These are phyloP conservation scores for Aspergillus bridgeri DNA, from an alignment of 495 filamentous ascomycete genomes.

Conservation along the genomic window DNA sequence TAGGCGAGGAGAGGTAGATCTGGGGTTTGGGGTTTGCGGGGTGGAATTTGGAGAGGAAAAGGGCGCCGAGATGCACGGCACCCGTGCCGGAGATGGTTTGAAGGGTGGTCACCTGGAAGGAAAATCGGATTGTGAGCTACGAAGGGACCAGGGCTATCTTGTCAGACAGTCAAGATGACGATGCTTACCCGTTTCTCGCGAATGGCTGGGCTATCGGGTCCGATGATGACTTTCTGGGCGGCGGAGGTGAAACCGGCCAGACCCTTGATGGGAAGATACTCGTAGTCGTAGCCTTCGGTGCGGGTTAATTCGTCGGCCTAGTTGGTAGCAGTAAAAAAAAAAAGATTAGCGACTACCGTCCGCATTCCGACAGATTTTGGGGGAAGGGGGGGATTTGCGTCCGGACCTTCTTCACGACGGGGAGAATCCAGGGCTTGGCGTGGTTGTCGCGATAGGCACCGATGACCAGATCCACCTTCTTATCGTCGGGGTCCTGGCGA, in stretches of 20 bases:
- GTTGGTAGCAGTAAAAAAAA: neutral
- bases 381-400: neutral
- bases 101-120: constrained; percentile 47
- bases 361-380: too few species aligned
- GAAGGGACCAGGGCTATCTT: too few species aligned
- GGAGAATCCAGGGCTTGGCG: constrained; percentile 97
- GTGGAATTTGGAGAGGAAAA: constrained; percentile 56
- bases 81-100: constrained; percentile 61
- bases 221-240: constrained; percentile 85
- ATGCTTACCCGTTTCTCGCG: constrained; percentile 70
- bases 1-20: constrained; percentile 89
- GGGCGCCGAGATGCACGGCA: constrained; percentile 54
- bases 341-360: neutral
- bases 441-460: constrained; percentile 94
- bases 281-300: constrained; percentile 85
- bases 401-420: constrained; percentile 91
- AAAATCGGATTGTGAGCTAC: neutral
- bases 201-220: constrained; percentile 74
- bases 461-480: constrained; percentile 95
- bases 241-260: constrained; percentile 78
- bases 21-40: constrained; percentile 60
- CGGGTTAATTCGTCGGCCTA: constrained; percentile 87
- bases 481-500: constrained; percentile 73
- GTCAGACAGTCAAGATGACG: constrained; percentile 10
- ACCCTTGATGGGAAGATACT: constrained; percentile 96